Evolutionary conservation across 2,329 filamentous ascomycete genomes (phyloP).

Genomic region (Fusarium staphyleae): DNA sequence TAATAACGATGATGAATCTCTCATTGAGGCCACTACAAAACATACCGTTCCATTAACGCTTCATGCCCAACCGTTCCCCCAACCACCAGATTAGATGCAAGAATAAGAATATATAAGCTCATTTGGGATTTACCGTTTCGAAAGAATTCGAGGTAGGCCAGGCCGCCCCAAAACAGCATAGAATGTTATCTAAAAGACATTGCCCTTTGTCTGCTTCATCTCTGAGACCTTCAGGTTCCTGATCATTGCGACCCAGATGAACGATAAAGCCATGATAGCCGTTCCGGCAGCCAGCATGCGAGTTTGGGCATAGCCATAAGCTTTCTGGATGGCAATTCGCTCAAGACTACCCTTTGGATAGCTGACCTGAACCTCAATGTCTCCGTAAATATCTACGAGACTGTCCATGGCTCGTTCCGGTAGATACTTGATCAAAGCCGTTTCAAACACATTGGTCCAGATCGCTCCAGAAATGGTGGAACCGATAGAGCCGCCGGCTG

Average conservation of each 20-base stretch:
- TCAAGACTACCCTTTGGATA: conserved; percentile 50
- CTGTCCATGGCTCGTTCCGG: neutral
- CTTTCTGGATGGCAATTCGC: conserved; percentile 51
- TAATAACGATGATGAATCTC: too few relatives aligned
- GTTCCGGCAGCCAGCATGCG: conserved; percentile 35
- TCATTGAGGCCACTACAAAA: too few relatives aligned
- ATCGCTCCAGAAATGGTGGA: conserved; percentile 6
- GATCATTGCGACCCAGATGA: conserved; percentile 31
- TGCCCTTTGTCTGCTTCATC: conserved; percentile 28
- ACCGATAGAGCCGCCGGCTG: conserved; percentile 1
- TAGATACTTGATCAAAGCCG: neutral
- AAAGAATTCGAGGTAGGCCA: too few relatives aligned
- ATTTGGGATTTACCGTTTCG: too few relatives aligned
- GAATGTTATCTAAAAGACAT: conserved; percentile 16
- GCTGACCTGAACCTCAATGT: conserved; percentile 43
- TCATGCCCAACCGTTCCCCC: too few relatives aligned
- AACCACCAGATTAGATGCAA: too few relatives aligned
- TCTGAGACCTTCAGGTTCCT: conserved; percentile 32
- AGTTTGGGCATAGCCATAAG: conserved; percentile 54
- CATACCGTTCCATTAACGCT: too few relatives aligned
- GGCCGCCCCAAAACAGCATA: too few relatives aligned
- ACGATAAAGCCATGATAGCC: conserved; percentile 26
- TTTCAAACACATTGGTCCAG: conserved; percentile 6
- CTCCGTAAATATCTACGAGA: conserved; percentile 52
- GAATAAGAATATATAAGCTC: too few relatives aligned